Conservation (phyloP, 2,329 filamentous ascomycete genomes). For the Hyphodiscus sp. region DNA sequence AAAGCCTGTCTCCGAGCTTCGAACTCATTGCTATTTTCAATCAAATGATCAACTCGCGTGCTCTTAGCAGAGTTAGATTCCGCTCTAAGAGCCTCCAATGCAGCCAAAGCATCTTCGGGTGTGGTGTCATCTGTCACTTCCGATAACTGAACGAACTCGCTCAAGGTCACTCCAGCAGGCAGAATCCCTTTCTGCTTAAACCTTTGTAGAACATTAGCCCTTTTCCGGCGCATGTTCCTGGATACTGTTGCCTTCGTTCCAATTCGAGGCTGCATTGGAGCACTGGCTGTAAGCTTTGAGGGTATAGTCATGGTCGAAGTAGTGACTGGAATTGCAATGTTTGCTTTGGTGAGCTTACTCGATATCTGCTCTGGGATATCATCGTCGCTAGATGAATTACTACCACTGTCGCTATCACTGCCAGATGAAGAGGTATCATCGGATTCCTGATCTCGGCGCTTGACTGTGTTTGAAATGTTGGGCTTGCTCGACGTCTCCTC, state of each 20-base stretch:
- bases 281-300: not conserved
- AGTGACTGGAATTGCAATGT: not conserved
- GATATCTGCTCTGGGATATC: not conserved
- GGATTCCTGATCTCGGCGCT: not conserved
- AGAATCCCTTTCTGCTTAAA: slow-evolving; percentile 49
- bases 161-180: slow-evolving; percentile 41
- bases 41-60: slow-evolving; percentile 2
- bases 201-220: slow-evolving; percentile 41
- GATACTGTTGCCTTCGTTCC: slow-evolving; percentile 45
- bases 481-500: slow-evolving; percentile 35
- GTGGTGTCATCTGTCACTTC: slow-evolving; percentile 15
- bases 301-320: not conserved
- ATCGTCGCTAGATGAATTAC: slow-evolving; percentile 5
- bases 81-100: slow-evolving; percentile 18
- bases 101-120: slow-evolving; percentile 18
- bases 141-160: slow-evolving; percentile 38
- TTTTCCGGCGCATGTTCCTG: slow-evolving; percentile 48
- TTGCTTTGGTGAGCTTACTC: not conserved
- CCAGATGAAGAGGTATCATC: slow-evolving; percentile 3
- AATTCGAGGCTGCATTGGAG: slow-evolving; percentile 34
- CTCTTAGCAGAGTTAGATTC: not conserved
- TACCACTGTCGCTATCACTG: slow-evolving; percentile 18
- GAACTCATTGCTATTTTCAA: slow-evolving; percentile 34
- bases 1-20: slow-evolving; percentile 44
- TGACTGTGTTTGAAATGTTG: not conserved